These are phyloP conservation scores for Carallia pectinifolia DNA, from an alignment of 345 rosid species.

Conservation along the genomic window DNA sequence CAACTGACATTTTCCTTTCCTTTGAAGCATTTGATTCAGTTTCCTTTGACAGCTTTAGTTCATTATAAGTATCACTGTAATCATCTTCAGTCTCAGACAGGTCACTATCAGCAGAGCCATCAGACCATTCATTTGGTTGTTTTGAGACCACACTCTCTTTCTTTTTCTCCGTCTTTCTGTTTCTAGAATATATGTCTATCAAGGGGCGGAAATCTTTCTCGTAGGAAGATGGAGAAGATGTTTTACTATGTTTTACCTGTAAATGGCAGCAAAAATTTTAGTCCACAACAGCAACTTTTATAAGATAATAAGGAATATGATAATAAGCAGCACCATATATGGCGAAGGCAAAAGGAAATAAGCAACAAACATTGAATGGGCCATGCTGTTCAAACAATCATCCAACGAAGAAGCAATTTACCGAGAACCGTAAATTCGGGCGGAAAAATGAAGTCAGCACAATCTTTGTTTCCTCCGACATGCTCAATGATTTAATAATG, in stretches of 20 bases:
- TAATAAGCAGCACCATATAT: too few species aligned
- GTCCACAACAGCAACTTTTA: neutral
- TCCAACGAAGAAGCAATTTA: conserved; percentile 11
- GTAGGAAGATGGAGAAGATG: conserved; percentile 61
- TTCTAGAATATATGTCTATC: conserved; percentile 45
- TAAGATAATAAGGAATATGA: too few species aligned
- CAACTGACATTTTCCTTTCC: conserved; percentile 53
- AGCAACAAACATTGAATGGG: neutral
- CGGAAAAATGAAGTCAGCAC: conserved; percentile 84
- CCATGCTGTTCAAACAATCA: neutral
- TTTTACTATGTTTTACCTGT: conserved; percentile 82
- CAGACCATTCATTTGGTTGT: conserved; percentile 34
- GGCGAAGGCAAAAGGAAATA: too few species aligned
- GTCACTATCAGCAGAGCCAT: conserved; percentile 25
- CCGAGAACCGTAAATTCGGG: conserved; percentile 68
- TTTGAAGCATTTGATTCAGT: conserved; percentile 30
- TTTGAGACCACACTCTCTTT: conserved; percentile 22
- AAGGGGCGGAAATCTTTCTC: conserved; percentile 55
- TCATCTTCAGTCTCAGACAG: conserved; percentile 30
- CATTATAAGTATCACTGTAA: conserved; percentile 31
- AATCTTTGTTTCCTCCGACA: conserved; percentile 67
- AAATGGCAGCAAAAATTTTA: conserved; percentile 21
- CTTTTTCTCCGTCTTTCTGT: conserved; percentile 35
- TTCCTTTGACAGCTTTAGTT: conserved; percentile 31
- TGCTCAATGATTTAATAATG: conserved; percentile 59